Conservation (phyloP, 73 alveolate species). For the Paramecium primaurelia region DNA sequence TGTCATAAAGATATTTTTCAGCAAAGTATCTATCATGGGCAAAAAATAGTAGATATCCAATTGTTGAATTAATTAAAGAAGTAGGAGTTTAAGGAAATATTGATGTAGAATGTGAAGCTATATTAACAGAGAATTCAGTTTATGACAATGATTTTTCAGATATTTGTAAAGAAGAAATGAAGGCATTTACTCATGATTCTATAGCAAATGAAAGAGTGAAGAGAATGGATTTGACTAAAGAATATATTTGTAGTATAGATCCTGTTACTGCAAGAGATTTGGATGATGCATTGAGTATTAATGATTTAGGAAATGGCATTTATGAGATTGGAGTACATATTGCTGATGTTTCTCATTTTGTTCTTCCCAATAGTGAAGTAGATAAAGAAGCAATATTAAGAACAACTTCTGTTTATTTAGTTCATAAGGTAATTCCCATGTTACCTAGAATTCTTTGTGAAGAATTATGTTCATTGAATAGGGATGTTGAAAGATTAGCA, state of each 20-base stretch:
- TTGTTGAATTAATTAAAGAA: slow-evolving; percentile 60
- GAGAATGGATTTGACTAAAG: slow-evolving; percentile 90
- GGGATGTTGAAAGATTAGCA: slow-evolving; percentile 94
- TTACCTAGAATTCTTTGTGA: slow-evolving; percentile 96
- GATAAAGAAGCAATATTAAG: slow-evolving; percentile 96
- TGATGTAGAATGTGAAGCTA: slow-evolving; percentile 88
- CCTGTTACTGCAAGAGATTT: slow-evolving; percentile 76
- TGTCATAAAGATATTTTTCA: not conserved
- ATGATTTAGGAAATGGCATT: slow-evolving; percentile 96
- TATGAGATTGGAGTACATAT: slow-evolving; percentile 98
- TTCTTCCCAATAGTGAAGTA: slow-evolving; percentile 83
- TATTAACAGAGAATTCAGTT: slow-evolving; percentile 92
- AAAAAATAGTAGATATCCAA: not conserved
- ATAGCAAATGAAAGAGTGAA: slow-evolving; percentile 75
- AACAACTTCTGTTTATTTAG: slow-evolving; percentile 97
- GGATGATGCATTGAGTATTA: slow-evolving; percentile 88
- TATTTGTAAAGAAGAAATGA: slow-evolving; percentile 84
- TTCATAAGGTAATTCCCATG: slow-evolving; percentile 97
- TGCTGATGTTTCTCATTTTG: slow-evolving; percentile 99
- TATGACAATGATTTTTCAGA: slow-evolving; percentile 88
- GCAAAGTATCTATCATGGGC: slow-evolving; percentile 28
- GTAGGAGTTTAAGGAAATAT: slow-evolving; percentile 86
- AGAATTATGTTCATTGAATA: slow-evolving; percentile 91
- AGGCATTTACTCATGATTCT: slow-evolving; percentile 45
- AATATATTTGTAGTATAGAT: slow-evolving; percentile 90